Percentiles rank a stretch among this genome's conserved stretches.
Conservation (phyloP, 176 grass and related monocot genomes). For the Lolium rigidum region DNA sequence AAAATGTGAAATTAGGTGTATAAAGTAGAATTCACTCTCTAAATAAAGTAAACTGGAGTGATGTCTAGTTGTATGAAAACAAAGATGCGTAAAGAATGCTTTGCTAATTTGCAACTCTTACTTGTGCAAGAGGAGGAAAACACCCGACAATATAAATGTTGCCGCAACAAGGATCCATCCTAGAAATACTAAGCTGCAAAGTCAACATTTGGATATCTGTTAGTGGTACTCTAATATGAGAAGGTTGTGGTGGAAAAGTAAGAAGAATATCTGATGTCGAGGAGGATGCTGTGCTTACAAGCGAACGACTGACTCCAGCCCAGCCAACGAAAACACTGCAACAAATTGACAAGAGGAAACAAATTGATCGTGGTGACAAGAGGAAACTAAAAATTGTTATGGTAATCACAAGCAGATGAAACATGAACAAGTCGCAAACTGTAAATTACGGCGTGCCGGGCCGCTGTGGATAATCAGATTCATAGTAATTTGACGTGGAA, state of each 20-base stretch:
- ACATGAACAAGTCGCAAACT: background rate
- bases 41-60: too few species aligned
- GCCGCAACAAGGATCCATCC: slow-evolving; percentile 71
- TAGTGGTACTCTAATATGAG: background rate
- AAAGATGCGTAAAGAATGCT: too few species aligned
- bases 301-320: slow-evolving; percentile 54
- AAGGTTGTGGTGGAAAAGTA: background rate
- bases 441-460: background rate
- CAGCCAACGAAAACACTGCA: slow-evolving; percentile 72
- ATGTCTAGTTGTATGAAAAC: too few species aligned
- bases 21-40: too few species aligned
- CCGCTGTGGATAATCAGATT: too few species aligned
- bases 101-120: slow-evolving; percentile 16
- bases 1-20: too few species aligned
- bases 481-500: background rate
- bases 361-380: background rate
- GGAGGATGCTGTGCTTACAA: slow-evolving; percentile 52
- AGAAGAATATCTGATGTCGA: background rate
- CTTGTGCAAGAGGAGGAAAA: slow-evolving; percentile 80
- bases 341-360: background rate
- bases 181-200: slow-evolving; percentile 58
- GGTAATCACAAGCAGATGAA: background rate
- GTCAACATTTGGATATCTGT: background rate
- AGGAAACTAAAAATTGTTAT: background rate
- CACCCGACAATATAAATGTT: slow-evolving; percentile 65